A percentile compares a stretch with the other conserved stretches of the same genome.
phyloP scores from a whole-genome alignment of 495 filamentous ascomycete genomes.

The Niebla homalea region DNA sequence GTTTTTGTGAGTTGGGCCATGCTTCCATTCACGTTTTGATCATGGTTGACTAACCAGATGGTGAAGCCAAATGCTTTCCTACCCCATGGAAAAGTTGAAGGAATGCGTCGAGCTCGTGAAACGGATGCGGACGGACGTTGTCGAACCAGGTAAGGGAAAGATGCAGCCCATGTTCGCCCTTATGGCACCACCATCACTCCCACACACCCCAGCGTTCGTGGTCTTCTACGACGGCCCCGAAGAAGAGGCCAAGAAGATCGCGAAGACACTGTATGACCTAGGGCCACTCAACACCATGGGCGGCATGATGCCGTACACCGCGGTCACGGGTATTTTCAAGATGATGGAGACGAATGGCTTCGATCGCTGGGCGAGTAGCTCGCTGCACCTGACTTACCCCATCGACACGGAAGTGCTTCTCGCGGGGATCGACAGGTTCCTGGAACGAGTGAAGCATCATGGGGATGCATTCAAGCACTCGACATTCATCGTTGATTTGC shows the following conservation, averaged over 20 bases:
- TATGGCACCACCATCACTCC: conserved; percentile 8
- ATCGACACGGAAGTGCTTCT: conserved; percentile 4
- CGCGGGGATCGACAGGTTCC: not conserved
- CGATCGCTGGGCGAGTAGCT: conserved; percentile 2
- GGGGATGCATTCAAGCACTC: not conserved
- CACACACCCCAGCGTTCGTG: conserved; percentile 9
- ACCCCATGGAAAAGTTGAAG: not conserved
- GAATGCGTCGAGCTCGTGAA: conserved; percentile 1
- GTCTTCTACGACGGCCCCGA: conserved; percentile 18
- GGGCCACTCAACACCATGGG: conserved; percentile 4
- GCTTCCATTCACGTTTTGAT: conserved; percentile 16
- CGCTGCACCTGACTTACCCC: conserved; percentile 1
- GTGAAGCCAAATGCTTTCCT: not conserved
- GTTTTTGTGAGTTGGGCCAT: conserved; percentile 18
- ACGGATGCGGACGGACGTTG: not conserved
- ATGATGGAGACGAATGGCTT: conserved; percentile 1
- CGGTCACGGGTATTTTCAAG: not conserved
- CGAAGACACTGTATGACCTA: conserved; percentile 17
- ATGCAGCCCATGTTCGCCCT: conserved; percentile 1
- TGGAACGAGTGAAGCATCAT: not conserved
- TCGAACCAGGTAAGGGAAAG: conserved; percentile 3
- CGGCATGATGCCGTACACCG: conserved; percentile 8
- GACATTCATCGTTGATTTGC: not conserved
- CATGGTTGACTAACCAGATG: conserved; percentile 9
- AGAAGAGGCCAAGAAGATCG: conserved; percentile 7